Evolutionary conservation across 371 early-diverging fungal genomes (phyloP).

Genomic region (Rhizopus delemar): DNA sequence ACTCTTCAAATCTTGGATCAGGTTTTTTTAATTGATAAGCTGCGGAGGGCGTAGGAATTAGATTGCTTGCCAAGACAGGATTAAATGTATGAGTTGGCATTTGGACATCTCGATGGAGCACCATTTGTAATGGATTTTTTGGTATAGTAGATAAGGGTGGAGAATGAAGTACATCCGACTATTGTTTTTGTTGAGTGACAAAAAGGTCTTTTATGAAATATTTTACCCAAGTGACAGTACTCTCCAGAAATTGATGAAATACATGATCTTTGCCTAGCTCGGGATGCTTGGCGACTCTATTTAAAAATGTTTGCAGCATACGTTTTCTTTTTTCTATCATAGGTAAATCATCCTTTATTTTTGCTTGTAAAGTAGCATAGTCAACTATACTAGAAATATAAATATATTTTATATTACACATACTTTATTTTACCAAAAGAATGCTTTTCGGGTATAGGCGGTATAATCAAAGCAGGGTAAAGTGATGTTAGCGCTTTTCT

Average conservation of each 20-base stretch:
- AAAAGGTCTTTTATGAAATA: too few relatives aligned
- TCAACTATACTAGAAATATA: slow-evolving; percentile 54
- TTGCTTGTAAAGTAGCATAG: slow-evolving; percentile 81
- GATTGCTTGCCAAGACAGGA: slow-evolving; percentile 29
- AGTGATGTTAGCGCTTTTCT: slow-evolving; percentile 73
- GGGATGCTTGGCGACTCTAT: slow-evolving; percentile 86
- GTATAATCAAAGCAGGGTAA: slow-evolving; percentile 87
- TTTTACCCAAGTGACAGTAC: slow-evolving; percentile 64
- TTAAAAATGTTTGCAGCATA: slow-evolving; percentile 92
- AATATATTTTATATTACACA: background rate
- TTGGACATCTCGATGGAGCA: slow-evolving; percentile 30
- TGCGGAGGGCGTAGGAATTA: slow-evolving; percentile 63
- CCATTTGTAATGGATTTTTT: slow-evolving; percentile 64
- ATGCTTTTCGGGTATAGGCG: slow-evolving; percentile 97
- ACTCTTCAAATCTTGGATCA: slow-evolving; percentile 77
- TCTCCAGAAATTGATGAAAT: slow-evolving; percentile 87
- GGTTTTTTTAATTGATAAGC: slow-evolving; percentile 63
- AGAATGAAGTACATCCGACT: slow-evolving; percentile 72
- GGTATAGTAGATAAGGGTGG: slow-evolving; percentile 50
- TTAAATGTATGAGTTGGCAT: slow-evolving; percentile 25
- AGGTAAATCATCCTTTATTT: slow-evolving; percentile 87
- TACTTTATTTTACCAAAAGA: slow-evolving; percentile 60
- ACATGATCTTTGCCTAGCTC: slow-evolving; percentile 84
- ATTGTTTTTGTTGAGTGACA: slow-evolving; percentile 8
- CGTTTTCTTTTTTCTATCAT: slow-evolving; percentile 90